phyloP scores from a whole-genome alignment of 2,329 filamentous ascomycete species.

The Colletotrichum magnum region DNA sequence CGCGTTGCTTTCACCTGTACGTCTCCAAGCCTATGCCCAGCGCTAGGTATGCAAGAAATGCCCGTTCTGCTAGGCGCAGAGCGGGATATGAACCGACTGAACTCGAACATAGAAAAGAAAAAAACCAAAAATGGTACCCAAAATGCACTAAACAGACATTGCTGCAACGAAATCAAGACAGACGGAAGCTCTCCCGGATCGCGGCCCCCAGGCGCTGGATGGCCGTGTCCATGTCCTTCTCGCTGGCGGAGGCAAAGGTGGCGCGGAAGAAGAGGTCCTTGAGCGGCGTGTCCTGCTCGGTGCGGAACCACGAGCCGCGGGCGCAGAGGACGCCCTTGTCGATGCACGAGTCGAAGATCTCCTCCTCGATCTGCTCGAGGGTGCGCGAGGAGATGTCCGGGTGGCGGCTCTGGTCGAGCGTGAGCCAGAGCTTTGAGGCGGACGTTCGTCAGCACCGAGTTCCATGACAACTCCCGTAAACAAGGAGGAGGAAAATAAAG shows the following conservation, averaged over 20 bases:
- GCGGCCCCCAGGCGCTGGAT: constrained; percentile 83
- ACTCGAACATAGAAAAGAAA: not conserved
- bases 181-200: constrained; percentile 70
- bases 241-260: constrained; percentile 87
- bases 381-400: constrained; percentile 68
- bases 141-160: not conserved
- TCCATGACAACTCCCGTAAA: not conserved
- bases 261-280: constrained; percentile 87
- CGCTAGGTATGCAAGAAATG: too few species aligned
- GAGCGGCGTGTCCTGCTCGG: constrained; percentile 73
- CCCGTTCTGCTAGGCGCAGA: too few species aligned
- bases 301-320: constrained; percentile 91
- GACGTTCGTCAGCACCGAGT: not conserved
- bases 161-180: constrained; percentile 44
- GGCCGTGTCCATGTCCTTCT: constrained; percentile 78
- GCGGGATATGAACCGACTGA: too few species aligned
- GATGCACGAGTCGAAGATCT: constrained; percentile 85
- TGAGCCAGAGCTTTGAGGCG: constrained; percentile 75
- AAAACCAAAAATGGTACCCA: constrained; percentile 3
- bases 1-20: too few species aligned
- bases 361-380: constrained; percentile 82
- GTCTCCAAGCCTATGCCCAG: too few species aligned
- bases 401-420: constrained; percentile 76
- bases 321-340: constrained; percentile 84
- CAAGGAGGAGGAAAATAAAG: not conserved